These are phyloP conservation scores for Chaetomium tenue DNA, from an alignment of 495 filamentous ascomycete species.

Conservation along the genomic window DNA sequence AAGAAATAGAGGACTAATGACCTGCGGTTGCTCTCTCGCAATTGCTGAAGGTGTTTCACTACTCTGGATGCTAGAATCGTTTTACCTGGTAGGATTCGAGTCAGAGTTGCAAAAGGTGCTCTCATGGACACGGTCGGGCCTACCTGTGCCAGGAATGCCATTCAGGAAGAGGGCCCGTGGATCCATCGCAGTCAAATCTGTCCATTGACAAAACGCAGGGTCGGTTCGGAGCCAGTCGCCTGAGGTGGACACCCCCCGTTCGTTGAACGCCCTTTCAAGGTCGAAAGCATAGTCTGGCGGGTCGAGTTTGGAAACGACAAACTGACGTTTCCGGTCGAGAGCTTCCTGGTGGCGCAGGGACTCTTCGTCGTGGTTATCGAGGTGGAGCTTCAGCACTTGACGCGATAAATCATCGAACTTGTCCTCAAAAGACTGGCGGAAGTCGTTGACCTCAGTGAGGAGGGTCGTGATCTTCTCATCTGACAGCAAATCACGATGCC, in stretches of 20 bases:
- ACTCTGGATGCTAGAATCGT: not conserved
- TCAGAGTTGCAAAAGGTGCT: not conserved
- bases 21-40: not conserved
- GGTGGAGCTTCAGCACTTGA: not conserved
- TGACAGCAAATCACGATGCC: not conserved
- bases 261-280: not conserved
- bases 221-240: not conserved
- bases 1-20: conserved; percentile 1
- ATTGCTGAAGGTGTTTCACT: not conserved
- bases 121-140: not conserved
- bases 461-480: not conserved
- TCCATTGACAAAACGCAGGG: not conserved
- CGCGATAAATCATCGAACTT: not conserved
- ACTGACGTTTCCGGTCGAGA: not conserved
- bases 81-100: not conserved
- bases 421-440: not conserved
- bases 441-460: not conserved
- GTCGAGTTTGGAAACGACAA: not conserved
- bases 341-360: not conserved
- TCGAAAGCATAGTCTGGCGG: not conserved
- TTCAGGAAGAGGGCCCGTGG: not conserved
- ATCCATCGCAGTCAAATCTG: not conserved
- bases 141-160: conserved; percentile 1
- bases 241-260: not conserved
- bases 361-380: not conserved